Evolutionary conservation across 352 stramenopile genomes (phyloP), one percentile per base, ranked within the genome.

Genomic region (Phytophthora podocarpi): DNA sequence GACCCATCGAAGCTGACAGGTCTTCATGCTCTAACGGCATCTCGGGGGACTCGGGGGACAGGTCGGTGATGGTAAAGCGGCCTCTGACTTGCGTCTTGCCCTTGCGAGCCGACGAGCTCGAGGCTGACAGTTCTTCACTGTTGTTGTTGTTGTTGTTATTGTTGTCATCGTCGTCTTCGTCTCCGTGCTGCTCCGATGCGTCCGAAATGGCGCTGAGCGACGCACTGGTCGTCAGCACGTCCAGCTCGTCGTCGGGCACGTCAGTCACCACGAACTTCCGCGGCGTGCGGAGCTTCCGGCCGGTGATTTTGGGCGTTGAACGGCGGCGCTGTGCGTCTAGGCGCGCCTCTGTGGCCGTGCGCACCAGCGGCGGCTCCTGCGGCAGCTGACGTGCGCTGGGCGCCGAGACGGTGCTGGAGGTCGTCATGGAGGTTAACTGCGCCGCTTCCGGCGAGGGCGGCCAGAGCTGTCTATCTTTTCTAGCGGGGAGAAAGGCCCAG

Each of bases 11-110:
- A 4, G 21, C 28, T 37, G 68, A 70, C 32, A 77, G 32, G 47
- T 74, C 57, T 51, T 64, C 61, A 5, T 47, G 61, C 34, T 58
- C 59, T 1, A 70, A 47, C 21, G 65, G 65, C 27, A 58, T 32
- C 39, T 73, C 55, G 4, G 77, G 68, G 4, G 79, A 87, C 42
- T 90, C 82, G 0, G 84, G 80, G 8, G 84, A 91, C 61, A 90
- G 39, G 52, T 93, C 84, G 13, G 86, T 93, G 70, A 93, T 93
- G 16, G 82, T 93, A 41, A 93, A 93, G n/a, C 84, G 71, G 15
- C 84, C 84, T 64, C 74, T 80, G 13, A 91, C 68, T 51, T 89
- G 80, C 42, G 80, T 93, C 62, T 89, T 91, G 20, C 73, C 71
- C 53, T 80, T 74, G 34, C 76, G 75, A 43, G 55, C 36, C 15